phyloP scores from a whole-genome alignment of 768 basidiomycete genomes.

The Rhodotorula diobovata region DNA sequence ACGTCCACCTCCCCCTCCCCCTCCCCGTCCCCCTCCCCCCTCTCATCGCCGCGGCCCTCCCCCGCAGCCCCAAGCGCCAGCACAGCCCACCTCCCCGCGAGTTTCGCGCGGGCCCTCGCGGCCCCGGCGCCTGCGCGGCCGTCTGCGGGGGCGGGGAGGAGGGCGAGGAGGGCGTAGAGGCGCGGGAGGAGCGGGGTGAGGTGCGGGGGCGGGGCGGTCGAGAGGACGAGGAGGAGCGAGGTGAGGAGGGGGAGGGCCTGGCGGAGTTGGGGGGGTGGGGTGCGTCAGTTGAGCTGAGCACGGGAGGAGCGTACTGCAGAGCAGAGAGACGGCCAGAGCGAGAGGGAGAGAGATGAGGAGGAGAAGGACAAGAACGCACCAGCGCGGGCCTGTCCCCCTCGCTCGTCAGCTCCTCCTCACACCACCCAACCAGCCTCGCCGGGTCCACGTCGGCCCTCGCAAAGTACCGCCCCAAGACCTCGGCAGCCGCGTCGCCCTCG shows the following conservation, averaged over 20 bases:
- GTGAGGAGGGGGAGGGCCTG: constrained; percentile 69
- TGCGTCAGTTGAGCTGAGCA: neutral
- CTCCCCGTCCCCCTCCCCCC: no score
- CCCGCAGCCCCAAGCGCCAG: constrained; percentile 41
- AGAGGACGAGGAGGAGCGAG: constrained; percentile 63
- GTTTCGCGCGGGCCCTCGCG: constrained; percentile 65
- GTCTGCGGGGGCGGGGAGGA: constrained; percentile 3
- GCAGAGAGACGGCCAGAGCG: neutral
- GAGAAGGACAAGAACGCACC: neutral
- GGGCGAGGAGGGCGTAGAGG: constrained; percentile 53
- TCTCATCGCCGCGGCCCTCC: no score
- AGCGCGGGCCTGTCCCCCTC: neutral
- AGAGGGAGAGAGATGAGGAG: no score
- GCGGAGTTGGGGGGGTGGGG: constrained; percentile 44
- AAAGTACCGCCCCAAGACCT: constrained; percentile 75
- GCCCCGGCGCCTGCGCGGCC: constrained; percentile 45
- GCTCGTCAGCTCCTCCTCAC: neutral
- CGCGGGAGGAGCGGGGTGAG: constrained; percentile 17
- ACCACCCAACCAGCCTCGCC: neutral
- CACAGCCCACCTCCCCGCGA: constrained; percentile 60
- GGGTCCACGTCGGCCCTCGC: constrained; percentile 49
- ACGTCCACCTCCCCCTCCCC: constrained; percentile 13
- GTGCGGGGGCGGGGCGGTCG: constrained; percentile 45
- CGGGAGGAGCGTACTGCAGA: no score
- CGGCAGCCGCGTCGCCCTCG: constrained; percentile 75